A percentile compares a stretch with the other conserved stretches of the same genome.
Evolutionary conservation across 305 asterid species (phyloP).

Genomic region (Fraxinus latifolia): DNA sequence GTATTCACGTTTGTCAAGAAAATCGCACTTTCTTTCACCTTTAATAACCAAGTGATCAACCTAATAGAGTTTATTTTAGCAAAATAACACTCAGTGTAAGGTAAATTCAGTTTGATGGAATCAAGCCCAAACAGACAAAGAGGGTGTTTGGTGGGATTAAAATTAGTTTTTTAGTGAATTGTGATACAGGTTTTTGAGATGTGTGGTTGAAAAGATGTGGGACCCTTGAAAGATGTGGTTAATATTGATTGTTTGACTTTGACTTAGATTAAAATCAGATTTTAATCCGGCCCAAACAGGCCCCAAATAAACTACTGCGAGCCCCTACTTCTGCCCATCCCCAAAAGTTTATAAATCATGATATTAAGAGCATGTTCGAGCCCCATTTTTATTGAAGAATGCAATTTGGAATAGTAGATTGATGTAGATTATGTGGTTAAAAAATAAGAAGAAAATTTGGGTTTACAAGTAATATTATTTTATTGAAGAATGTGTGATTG

Average conservation of each 20-base stretch:
- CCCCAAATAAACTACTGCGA: neutral
- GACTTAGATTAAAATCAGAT: no score
- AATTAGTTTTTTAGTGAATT: no score
- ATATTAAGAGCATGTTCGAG: neutral
- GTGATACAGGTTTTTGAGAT: no score
- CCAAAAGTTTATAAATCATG: neutral
- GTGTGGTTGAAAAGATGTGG: no score
- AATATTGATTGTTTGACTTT: no score
- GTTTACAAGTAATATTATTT: neutral
- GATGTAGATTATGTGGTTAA: neutral
- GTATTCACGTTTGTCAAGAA: neutral
- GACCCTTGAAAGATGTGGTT: no score
- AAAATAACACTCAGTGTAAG: constrained; percentile 1
- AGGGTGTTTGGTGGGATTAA: no score
- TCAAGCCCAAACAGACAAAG: neutral
- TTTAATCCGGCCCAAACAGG: no score
- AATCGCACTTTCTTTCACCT: neutral
- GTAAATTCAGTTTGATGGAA: constrained; percentile 7
- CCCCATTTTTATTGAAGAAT: neutral
- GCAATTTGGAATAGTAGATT: neutral
- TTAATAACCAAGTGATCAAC: constrained; percentile 13
- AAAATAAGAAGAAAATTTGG: neutral
- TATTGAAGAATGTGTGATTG: neutral
- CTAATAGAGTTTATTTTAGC: constrained; percentile 11
- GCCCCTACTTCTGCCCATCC: neutral